Percentiles rank a stretch among this genome's conserved stretches.
Evolutionary conservation across 1,284 basidiomycete genomes (phyloP).

Genomic region (Hypsizygus ulmarius): DNA sequence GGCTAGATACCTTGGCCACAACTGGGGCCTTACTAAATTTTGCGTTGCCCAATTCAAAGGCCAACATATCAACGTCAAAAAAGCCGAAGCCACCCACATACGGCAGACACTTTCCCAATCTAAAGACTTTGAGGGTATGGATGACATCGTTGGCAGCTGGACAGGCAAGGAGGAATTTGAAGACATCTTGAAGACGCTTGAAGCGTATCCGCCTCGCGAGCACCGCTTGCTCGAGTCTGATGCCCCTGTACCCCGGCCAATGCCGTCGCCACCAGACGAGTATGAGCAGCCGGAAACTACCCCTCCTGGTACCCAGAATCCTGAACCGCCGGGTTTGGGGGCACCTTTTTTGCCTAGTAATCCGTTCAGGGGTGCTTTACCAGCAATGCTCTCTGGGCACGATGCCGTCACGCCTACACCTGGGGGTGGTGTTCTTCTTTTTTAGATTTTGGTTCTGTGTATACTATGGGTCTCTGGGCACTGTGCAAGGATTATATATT

Average conservation of each 20-base stretch:
- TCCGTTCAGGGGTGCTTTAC: constrained; percentile 20
- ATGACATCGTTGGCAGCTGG: constrained; percentile 54
- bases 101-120: constrained; percentile 56
- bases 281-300: constrained; percentile 26
- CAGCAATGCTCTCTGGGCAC: constrained; percentile 38
- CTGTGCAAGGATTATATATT: too few relatives aligned
- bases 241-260: not conserved
- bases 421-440: constrained; percentile 15
- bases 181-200: constrained; percentile 53
- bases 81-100: constrained; percentile 56
- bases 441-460: constrained; percentile 3
- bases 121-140: constrained; percentile 67
- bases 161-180: constrained; percentile 60
- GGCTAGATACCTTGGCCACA: constrained; percentile 72
- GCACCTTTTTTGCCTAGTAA: constrained; percentile 40
- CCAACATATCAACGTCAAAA: constrained; percentile 50
- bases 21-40: constrained; percentile 91
- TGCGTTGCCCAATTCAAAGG: constrained; percentile 81
- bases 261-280: constrained; percentile 2
- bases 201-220: constrained; percentile 40
- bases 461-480: not conserved
- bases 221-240: constrained; percentile 28
- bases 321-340: constrained; percentile 41
- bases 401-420: constrained; percentile 47
- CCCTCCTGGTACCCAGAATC: constrained; percentile 43